phyloP scores from a whole-genome alignment of 495 filamentous ascomycete genomes.

The Annulohypoxylon stygium region DNA sequence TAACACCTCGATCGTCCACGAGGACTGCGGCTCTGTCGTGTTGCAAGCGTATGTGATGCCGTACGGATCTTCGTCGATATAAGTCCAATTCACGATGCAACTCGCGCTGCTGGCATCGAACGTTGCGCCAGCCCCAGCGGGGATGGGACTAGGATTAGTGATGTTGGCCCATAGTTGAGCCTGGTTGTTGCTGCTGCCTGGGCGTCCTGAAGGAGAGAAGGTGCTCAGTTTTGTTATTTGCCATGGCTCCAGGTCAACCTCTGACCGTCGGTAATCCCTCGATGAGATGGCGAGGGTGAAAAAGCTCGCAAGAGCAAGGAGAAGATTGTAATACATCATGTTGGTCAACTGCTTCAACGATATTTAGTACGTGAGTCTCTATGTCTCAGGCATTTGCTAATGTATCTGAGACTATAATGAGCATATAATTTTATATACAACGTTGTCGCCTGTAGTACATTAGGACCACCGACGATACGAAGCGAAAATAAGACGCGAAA shows the following conservation, averaged over 20 bases:
- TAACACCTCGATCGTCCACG: constrained; percentile 37
- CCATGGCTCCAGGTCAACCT: constrained; percentile 19
- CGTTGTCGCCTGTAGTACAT: neutral
- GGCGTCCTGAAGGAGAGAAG: constrained; percentile 36
- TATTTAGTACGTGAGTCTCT: neutral
- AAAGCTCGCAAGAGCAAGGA: constrained; percentile 25
- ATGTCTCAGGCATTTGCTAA: too few species aligned
- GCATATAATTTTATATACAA: neutral
- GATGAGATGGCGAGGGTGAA: constrained; percentile 26
- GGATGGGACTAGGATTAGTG: constrained; percentile 28
- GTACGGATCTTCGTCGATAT: constrained; percentile 16
- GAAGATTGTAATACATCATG: constrained; percentile 18
- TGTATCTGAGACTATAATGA: neutral
- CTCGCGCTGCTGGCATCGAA: constrained; percentile 27
- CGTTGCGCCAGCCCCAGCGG: constrained; percentile 14
- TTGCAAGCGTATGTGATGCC: constrained; percentile 14
- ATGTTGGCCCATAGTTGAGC: constrained; percentile 19
- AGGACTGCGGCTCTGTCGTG: neutral
- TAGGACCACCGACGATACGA: neutral
- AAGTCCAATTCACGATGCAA: constrained; percentile 28
- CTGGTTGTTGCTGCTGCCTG: neutral
- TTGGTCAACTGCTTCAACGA: neutral
- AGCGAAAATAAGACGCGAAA: neutral
- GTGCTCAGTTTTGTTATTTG: constrained; percentile 26
- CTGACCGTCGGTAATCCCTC: neutral